Evolutionary conservation across 1,139 yeast genomes (phyloP).

Genomic region (Kodamaea ohmeri): DNA sequence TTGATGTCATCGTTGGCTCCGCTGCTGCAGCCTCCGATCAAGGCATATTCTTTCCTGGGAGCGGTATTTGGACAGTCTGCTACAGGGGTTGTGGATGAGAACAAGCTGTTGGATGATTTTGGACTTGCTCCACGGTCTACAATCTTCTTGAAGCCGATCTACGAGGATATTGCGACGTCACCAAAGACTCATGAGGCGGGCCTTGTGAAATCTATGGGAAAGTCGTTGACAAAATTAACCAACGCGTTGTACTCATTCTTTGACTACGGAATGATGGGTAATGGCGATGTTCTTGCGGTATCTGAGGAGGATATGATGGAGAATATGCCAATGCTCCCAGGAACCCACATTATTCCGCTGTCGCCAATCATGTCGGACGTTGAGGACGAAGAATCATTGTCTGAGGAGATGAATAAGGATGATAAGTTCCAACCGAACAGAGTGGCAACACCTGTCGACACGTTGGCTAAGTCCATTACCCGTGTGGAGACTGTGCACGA

Average conservation of each 20-base stretch:
- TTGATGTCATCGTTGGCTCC: slow-evolving; percentile 39
- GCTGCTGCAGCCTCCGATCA: slow-evolving; percentile 32
- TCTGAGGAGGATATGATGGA: background rate
- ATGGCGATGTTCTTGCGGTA: background rate
- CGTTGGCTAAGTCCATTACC: background rate
- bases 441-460: background rate
- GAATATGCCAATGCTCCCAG: background rate
- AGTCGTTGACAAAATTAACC: slow-evolving; percentile 21
- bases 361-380: background rate
- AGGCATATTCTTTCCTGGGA: slow-evolving; percentile 37
- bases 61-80: slow-evolving; percentile 39
- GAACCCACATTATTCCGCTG: background rate
- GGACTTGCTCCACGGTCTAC: slow-evolving; percentile 66
- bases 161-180: slow-evolving; percentile 19
- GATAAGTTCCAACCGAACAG: background rate
- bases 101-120: slow-evolving; percentile 42
- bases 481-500: slow-evolving; percentile 1
- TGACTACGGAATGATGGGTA: slow-evolving; percentile 35
- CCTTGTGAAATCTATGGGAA: slow-evolving; percentile 17
- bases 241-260: slow-evolving; percentile 42
- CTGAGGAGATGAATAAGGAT: background rate
- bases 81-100: slow-evolving; percentile 52
- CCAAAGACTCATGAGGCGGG: slow-evolving; percentile 11
- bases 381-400: background rate
- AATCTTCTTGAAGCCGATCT: slow-evolving; percentile 57